Evolutionary conservation across 257 asterid species (phyloP).

Genomic region (Primulina eburnea): DNA sequence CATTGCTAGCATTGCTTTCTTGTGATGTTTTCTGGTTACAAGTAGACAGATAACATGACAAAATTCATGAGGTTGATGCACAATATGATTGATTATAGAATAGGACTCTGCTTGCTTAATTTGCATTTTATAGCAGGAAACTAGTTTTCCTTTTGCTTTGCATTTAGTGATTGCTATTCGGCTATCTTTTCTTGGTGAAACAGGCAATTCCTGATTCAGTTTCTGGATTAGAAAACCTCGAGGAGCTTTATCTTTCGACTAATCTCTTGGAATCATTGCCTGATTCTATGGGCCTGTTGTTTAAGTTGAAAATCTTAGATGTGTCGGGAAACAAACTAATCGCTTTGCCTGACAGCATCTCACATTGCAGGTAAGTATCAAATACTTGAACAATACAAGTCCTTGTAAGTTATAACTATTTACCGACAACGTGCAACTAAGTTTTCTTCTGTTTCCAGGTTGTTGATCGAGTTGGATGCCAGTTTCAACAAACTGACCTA

Average conservation of each 20-base stretch:
- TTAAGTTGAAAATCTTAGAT: constrained; percentile 42
- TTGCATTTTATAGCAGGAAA: not conserved
- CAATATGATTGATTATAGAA: not conserved
- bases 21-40: not conserved
- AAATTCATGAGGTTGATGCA: not conserved
- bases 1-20: not conserved
- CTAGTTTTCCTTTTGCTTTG: not conserved
- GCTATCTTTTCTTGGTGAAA: not conserved
- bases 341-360: constrained; percentile 55
- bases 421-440: not conserved
- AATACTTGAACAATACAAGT: not conserved
- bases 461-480: constrained; percentile 49
- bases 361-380: constrained; percentile 47
- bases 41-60: not conserved
- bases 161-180: not conserved
- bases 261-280: constrained; percentile 47
- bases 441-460: constrained; percentile 31
- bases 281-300: constrained; percentile 49
- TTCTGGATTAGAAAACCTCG: constrained; percentile 47
- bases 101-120: not conserved
- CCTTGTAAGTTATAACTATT: too few relatives aligned
- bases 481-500: constrained; percentile 53
- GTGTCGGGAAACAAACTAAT: constrained; percentile 48
- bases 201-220: constrained; percentile 58
- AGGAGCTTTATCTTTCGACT: constrained; percentile 49